A percentile compares a stretch with the other conserved stretches of the same genome.
phyloP scores from a whole-genome alignment of 768 basidiomycete species.

The Tylopilus rubrobrunneus region DNA sequence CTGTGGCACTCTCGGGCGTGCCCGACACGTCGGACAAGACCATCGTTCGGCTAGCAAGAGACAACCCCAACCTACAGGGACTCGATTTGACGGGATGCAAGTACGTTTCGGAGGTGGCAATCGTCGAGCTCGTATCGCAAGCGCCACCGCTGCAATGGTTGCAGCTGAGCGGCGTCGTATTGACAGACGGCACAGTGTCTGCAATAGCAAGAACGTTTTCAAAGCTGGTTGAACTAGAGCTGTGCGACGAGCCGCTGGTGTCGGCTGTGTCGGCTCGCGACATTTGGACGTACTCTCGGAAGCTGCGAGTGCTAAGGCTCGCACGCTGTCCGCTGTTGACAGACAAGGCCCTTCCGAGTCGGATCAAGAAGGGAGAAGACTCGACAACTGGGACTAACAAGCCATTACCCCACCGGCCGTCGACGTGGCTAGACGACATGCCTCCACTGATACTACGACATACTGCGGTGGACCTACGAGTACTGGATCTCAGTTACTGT shows the following conservation, averaged over 20 bases:
- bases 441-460: conserved; percentile 62
- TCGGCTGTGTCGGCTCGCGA: conserved; percentile 70
- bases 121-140: conserved; percentile 66
- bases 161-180: conserved; percentile 61
- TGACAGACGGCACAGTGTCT: conserved; percentile 60
- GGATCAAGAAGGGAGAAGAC: conserved; percentile 33
- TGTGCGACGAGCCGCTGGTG: conserved; percentile 64
- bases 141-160: conserved; percentile 70
- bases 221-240: conserved; percentile 76
- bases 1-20: conserved; percentile 66
- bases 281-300: conserved; percentile 78
- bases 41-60: conserved; percentile 56
- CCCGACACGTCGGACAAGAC: conserved; percentile 66
- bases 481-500: conserved; percentile 76
- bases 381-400: conserved; percentile 36
- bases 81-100: conserved; percentile 75
- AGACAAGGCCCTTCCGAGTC: conserved; percentile 73
- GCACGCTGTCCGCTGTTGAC: conserved; percentile 75
- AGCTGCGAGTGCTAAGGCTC: conserved; percentile 70
- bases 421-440: conserved; percentile 58
- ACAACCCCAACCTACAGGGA: conserved; percentile 65
- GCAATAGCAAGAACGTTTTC: conserved; percentile 73
- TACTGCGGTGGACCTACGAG: conserved; percentile 67
- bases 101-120: conserved; percentile 71
- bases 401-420: conserved; percentile 52